Base-by-base conservation (phyloP, 2,329 filamentous ascomycete species). In the Endothia cerciana region DNA sequence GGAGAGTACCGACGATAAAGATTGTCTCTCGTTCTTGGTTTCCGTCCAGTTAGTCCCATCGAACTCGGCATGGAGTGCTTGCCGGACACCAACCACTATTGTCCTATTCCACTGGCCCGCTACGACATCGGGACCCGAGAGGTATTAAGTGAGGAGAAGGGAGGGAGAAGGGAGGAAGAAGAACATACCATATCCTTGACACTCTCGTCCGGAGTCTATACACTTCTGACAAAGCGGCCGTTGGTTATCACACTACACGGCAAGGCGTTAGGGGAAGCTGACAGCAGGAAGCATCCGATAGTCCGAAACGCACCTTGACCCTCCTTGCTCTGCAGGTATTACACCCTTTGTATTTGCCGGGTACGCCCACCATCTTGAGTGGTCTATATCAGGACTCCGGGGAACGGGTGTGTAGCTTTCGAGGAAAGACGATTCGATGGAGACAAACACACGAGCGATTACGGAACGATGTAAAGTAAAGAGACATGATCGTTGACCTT, bases 301-400 rank as follows among this genome's bases (percentile, higher is more conserved):
- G 30, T 51, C 33, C 30, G 59, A 45, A n/a, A 51, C 33, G 36
- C 81, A 87, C 86, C 73, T 86, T 87, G 68, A 88, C 86, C 74
- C 87, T 81, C 61, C 86, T 78, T 36, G 80, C 77, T 59, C 86
- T 79, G 73, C 87, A 89, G 33, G 86, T 88, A 74, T 87, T 86
- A 76, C 86, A 89, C 45, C 86, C 86, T 74, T 88, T 88, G 74
- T 85, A 89, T 74, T 88, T 88, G 61, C 86, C 86, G 45, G 85
- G 82, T 65, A 89, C 86, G 62, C 86, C 86, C 69, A 88, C 86
- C 86, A 88, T 87, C 43, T 64, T 58, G 53, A 49, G 11, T 13
- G 13, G 19, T 40, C 45, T 41, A 36, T 61, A 60, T 28, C 47
- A 53, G 51, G 41, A 41, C 28, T 15, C 3, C n/a, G 41, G 15